Percentiles rank a stretch among this genome's conserved stretches.
Evolutionary conservation across 345 rosid genomes (phyloP).

Genomic region (Aurinia saxatilis): DNA sequence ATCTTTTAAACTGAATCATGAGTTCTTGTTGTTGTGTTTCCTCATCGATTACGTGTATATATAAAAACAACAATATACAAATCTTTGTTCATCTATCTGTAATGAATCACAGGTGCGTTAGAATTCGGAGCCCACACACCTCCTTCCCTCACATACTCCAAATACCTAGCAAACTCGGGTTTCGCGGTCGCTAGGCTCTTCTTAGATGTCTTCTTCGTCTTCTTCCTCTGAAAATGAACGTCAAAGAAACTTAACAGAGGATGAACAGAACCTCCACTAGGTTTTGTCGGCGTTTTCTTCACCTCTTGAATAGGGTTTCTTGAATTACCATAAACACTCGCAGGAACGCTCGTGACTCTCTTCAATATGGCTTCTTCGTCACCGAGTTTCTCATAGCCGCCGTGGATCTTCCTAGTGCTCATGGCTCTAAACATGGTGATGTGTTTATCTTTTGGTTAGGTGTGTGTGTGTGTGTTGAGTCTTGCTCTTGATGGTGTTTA

Average conservation of each 20-base stretch:
- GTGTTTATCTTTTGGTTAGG: neutral
- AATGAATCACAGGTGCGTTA: constrained; percentile 49
- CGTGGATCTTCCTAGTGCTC: constrained; percentile 41
- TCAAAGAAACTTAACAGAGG: constrained; percentile 57
- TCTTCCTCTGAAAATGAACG: constrained; percentile 20
- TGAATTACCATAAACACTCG: constrained; percentile 21
- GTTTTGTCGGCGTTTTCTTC: constrained; percentile 24
- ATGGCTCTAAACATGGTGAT: constrained; percentile 62
- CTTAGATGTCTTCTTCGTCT: constrained; percentile 15
- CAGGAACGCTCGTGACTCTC: constrained; percentile 45
- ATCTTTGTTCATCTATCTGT: constrained; percentile 26
- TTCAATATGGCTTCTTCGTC: constrained; percentile 31
- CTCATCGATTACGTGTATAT: neutral
- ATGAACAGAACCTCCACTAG: constrained; percentile 39
- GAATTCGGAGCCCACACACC: constrained; percentile 61
- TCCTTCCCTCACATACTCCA: constrained; percentile 66
- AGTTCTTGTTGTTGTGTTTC: neutral
- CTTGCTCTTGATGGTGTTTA: constrained; percentile 15
- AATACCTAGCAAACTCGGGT: constrained; percentile 67
- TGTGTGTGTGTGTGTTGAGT: constrained; percentile 22
- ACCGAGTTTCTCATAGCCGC: constrained; percentile 45
- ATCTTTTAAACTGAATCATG: neutral
- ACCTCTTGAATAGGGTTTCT: constrained; percentile 10
- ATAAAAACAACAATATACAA: neutral
- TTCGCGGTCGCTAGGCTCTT: constrained; percentile 57